Percentiles rank a stretch among this genome's conserved stretches.
Conservation (phyloP, 306 rosid species). For the Begonia loranthoides region DNA sequence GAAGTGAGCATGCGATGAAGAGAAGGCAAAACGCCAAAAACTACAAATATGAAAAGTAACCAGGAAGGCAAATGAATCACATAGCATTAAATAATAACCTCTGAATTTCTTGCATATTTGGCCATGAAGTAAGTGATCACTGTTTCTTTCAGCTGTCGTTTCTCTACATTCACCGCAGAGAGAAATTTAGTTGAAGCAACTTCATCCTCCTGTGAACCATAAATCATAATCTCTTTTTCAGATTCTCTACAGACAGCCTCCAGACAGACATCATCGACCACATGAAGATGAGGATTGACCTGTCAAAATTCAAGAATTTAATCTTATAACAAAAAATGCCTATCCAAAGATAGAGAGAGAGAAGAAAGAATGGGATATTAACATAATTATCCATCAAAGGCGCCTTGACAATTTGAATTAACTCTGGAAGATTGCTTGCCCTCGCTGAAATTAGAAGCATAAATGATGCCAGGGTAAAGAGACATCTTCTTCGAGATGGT, state of each 20-base stretch:
- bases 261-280: conserved; percentile 51
- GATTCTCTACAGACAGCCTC: conserved; percentile 41
- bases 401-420: conserved; percentile 58
- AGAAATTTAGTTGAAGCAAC: conserved; percentile 45
- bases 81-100: conserved; percentile 38
- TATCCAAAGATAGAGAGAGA: conserved; percentile 5
- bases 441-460: conserved; percentile 78
- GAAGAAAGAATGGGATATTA: conserved; percentile 15
- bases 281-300: conserved; percentile 82
- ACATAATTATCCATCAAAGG: conserved; percentile 38
- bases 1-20: background rate
- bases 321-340: conserved; percentile 7
- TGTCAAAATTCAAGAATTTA: conserved; percentile 22
- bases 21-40: background rate
- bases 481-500: conserved; percentile 77
- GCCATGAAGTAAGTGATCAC: conserved; percentile 49
- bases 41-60: background rate
- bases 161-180: conserved; percentile 38
- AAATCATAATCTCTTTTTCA: conserved; percentile 21
- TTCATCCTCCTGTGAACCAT: conserved; percentile 59
- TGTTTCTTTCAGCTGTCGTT: conserved; percentile 48
- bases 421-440: conserved; percentile 47
- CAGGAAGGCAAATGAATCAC: background rate
- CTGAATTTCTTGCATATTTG: conserved; percentile 52
- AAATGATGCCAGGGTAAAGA: conserved; percentile 67